Evolutionary conservation across 2,329 filamentous ascomycete genomes (phyloP).

Genomic region (Parastagonospora nodorum): DNA sequence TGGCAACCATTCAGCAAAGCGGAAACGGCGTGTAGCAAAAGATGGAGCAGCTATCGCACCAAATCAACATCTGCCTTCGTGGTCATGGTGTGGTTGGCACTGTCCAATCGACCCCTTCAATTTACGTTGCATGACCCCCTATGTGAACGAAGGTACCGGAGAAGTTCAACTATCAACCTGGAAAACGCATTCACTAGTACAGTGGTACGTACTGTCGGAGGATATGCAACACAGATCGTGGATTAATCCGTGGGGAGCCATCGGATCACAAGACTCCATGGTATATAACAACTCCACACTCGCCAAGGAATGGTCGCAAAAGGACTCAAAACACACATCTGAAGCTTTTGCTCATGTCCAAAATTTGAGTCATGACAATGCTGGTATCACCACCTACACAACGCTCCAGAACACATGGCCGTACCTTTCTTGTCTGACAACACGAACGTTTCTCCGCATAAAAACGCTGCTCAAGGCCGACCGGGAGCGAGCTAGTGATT

Average conservation of each 20-base stretch:
- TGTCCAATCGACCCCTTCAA: slow-evolving; percentile 9
- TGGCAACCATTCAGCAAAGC: slow-evolving; percentile 9
- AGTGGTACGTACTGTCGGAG: slow-evolving; percentile 7
- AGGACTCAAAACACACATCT: too few species aligned
- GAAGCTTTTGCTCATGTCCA: too few species aligned
- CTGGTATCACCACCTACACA: too few species aligned
- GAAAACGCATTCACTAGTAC: slow-evolving; percentile 1
- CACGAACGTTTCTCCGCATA: neutral
- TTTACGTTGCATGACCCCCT: slow-evolving; percentile 2
- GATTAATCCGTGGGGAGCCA: neutral
- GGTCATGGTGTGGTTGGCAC: slow-evolving; percentile 15
- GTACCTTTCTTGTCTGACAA: slow-evolving; percentile 5
- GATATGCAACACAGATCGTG: slow-evolving; percentile 3
- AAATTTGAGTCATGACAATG: too few species aligned
- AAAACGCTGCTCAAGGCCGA: too few species aligned
- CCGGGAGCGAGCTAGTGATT: too few species aligned
- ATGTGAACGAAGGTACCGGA: neutral
- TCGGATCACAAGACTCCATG: too few species aligned
- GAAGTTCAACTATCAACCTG: slow-evolving; percentile 1
- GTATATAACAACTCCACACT: too few species aligned
- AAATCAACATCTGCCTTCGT: slow-evolving; percentile 4
- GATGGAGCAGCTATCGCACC: neutral
- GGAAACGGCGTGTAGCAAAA: slow-evolving; percentile 4
- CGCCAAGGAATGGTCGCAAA: too few species aligned
- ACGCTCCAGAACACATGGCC: neutral